Conservation (phyloP, 345 rosid genomes). For the Odontarrhena argentea region DNA sequence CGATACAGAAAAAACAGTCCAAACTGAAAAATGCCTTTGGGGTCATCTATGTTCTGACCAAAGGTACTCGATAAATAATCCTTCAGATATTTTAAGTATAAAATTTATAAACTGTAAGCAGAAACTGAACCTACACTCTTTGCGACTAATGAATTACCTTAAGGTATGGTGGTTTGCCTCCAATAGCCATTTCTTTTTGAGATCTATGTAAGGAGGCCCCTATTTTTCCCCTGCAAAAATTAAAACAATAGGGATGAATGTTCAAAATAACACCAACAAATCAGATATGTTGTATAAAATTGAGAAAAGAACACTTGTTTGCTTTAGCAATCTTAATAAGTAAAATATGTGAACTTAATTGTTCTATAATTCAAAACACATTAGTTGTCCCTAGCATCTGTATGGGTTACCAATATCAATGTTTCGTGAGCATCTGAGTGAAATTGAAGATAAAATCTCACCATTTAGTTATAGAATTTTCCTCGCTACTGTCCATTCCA, state of each 20-base stretch:
- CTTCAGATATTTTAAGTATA: conserved; percentile 5
- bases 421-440: conserved; percentile 9
- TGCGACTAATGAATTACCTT: conserved; percentile 45
- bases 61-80: conserved; percentile 3
- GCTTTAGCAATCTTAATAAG: background rate
- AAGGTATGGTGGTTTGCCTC: conserved; percentile 72
- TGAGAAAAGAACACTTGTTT: conserved; percentile 15
- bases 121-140: conserved; percentile 13
- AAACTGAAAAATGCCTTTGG: background rate
- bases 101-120: background rate
- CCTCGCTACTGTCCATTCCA: conserved; percentile 75
- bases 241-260: conserved; percentile 16
- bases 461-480: conserved; percentile 66
- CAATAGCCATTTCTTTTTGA: conserved; percentile 48
- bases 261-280: conserved; percentile 15
- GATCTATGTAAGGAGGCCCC: conserved; percentile 74
- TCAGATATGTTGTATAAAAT: conserved; percentile 6
- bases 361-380: background rate
- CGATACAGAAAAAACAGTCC: conserved; percentile 6
- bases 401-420: conserved; percentile 11
- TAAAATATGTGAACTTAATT: conserved; percentile 11
- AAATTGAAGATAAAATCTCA: conserved; percentile 31
- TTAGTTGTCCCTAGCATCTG: background rate
- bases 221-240: conserved; percentile 68
- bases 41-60: background rate